Base-by-base conservation (phyloP, 2,329 filamentous ascomycete species). In the Fusarium clavum region DNA sequence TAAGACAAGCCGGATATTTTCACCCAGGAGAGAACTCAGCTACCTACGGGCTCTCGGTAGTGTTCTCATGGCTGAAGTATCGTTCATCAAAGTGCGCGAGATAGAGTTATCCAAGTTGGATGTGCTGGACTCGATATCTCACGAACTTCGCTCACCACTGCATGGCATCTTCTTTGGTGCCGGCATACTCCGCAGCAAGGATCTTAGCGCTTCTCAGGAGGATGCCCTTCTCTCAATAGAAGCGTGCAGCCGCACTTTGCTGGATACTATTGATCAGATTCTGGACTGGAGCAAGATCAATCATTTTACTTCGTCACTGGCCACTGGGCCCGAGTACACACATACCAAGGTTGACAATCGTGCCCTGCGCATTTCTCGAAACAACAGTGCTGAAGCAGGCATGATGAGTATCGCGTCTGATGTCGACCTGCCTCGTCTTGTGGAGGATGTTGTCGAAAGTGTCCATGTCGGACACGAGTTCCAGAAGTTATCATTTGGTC, bases 281-380 rank as follows among this genome's bases (percentile, higher is more conserved):
- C 9, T 59, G 0, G 57, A 59, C 5, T 59, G 57, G 57, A 59
- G 40, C 10, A 55, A 55, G n/a, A 54, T 59, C 16, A 59, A 59
- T 16, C 40, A 34, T 12, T 54, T 59, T 3, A 38, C 40, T 8
- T 30, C 48, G 8, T 55, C 57, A 1, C 29, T 45, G 2, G 9
- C 40, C 1, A 46, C 38, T 3, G 24, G 30, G 2, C 10, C 55
- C 3, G 22, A 20, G 3, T 27, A 54, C 11, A 54, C 40, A 0
- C 6, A 29, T 2, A 54, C 22, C 4, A 24, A 59, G 2, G 40
- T 29, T 1, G 38, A 45, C 2, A 38, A 16, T 7, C 48, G 56
- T 1, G 12, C 22, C 6, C 8, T 38, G 2, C 48, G 48, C 0
- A n/a, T 16, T 3, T 38, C 48, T 5, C 48, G 48, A 12, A 29